Evolutionary conservation across 306 rosid species (phyloP).

Genomic region (Heteromeles arbutifolia): DNA sequence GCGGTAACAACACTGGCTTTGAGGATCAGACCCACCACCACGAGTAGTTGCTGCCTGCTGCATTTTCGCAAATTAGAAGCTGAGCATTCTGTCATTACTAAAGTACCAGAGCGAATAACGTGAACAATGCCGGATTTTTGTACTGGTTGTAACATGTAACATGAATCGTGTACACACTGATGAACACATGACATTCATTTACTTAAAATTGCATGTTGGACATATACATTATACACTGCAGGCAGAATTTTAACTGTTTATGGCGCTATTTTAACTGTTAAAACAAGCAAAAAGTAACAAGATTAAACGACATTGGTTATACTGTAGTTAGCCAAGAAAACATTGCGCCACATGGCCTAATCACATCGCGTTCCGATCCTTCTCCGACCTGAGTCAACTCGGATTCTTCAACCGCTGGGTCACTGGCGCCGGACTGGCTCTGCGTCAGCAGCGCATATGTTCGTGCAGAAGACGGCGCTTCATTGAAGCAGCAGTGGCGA

Average conservation of each 20-base stretch:
- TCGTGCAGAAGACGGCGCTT: conserved; percentile 65
- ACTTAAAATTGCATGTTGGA: neutral
- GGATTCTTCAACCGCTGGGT: conserved; percentile 11
- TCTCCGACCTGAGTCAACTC: conserved; percentile 17
- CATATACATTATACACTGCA: neutral
- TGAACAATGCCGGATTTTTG: conserved; percentile 22
- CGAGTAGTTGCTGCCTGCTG: neutral
- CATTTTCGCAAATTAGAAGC: conserved; percentile 13
- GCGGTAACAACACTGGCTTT: conserved; percentile 17
- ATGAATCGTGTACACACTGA: conserved; percentile 14
- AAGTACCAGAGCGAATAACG: conserved; percentile 33
- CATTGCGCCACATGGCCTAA: conserved; percentile 5
- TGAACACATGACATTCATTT: conserved; percentile 15
- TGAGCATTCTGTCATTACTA: conserved; percentile 1
- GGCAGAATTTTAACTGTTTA: neutral
- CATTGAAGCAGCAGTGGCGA: conserved; percentile 38
- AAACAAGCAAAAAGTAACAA: neutral
- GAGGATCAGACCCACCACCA: conserved; percentile 29
- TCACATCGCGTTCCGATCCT: neutral
- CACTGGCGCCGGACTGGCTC: conserved; percentile 14
- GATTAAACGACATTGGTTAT: neutral
- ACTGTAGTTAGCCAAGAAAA: neutral
- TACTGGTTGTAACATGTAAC: conserved; percentile 13
- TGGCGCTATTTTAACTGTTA: neutral
- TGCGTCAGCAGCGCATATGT: conserved; percentile 28